Evolutionary conservation across 202 grass and related monocot genomes (phyloP), one percentile per base, ranked within the genome.

Genomic region (Setaria viridis): DNA sequence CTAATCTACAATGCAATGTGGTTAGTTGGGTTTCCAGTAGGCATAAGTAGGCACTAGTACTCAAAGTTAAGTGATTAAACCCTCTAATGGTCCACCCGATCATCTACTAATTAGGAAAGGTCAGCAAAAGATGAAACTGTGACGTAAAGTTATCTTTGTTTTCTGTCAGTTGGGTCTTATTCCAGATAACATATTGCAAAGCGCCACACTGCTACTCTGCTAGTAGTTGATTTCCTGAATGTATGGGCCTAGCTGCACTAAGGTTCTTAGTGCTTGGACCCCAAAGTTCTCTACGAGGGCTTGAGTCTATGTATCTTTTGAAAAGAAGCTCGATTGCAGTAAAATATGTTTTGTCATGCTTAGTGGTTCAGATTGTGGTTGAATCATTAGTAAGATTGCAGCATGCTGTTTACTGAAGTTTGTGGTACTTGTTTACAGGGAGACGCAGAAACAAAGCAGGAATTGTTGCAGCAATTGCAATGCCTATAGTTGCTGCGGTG

Each of bases 381-480:
- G 0, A 43, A 56, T 54, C 54, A 4, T 56, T 30, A 7, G n/a
- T 42, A 29, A 62, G 30, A 65, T 76, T 51, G 46, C 3, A 9
- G 8, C 45, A 29, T 39, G 7, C 46, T 50, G 3, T 55, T 50
- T 51, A 16, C 64, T 92, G 25, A 81, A 80, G 6, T 84, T 41
- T 11, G 43, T 70, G n/a, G 1, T 65, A 68, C 64, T 21, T 76
- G 19, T 68, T 60, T 62, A 60, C 78, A 90, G 85, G 82, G 33
- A 81, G 45, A 72, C 66, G 46, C 37, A 84, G 45, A 57, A 88
- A 84, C 19, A 65, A 21, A 62, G 76, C 66, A 1, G 25, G 77
- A 13, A 17, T 25, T 57, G 65, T 51, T 84, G 53, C 90, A 29
- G 93, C 88, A 33, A 88, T 94, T 82, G 79, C 20, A 16, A 47